These are phyloP conservation scores for Mortierella antarctica DNA, from an alignment of 192 early-diverging fungal genomes.

Conservation along the genomic window DNA sequence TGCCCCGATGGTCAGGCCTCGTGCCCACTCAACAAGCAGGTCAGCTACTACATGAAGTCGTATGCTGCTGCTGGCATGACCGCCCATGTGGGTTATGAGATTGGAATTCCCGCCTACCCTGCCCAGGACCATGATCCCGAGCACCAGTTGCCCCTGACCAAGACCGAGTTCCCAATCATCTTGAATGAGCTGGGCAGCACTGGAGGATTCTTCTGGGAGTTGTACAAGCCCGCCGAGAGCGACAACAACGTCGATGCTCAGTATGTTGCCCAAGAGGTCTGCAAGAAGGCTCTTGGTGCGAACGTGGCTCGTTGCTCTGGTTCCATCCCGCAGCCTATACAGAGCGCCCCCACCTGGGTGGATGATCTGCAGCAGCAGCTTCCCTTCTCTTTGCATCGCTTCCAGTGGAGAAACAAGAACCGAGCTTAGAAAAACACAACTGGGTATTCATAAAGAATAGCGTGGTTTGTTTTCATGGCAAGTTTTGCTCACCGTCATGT, in stretches of 20 bases:
- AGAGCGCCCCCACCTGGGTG: too few relatives aligned
- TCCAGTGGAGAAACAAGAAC: too few relatives aligned
- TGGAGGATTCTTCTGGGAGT: conserved; percentile 55
- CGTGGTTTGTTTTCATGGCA: too few relatives aligned
- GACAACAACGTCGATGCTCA: conserved; percentile 34
- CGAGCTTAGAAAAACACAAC: too few relatives aligned
- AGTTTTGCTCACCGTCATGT: too few relatives aligned
- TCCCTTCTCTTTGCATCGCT: too few relatives aligned
- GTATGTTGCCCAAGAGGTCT: conserved; percentile 37
- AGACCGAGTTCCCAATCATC: conserved; percentile 44
- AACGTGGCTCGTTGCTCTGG: conserved; percentile 41
- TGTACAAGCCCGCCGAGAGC: conserved; percentile 39
- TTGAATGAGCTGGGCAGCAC: conserved; percentile 36
- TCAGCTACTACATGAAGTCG: conserved; percentile 52
- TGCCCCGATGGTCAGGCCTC: conserved; percentile 26
- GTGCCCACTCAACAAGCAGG: conserved; percentile 41
- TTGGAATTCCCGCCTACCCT: conserved; percentile 52
- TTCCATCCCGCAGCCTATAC: conserved; percentile 20
- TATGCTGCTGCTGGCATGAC: conserved; percentile 38
- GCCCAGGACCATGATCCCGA: conserved; percentile 42
- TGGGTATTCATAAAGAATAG: too few relatives aligned
- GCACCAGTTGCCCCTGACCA: conserved; percentile 47
- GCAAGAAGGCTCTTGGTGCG: conserved; percentile 48
- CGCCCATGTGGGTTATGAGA: conserved; percentile 50
- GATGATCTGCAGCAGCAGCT: too few relatives aligned